Percentiles rank a stretch among this genome's conserved stretches.
phyloP scores from a whole-genome alignment of 148 eudicot species.

The Camellia sinensis region DNA sequence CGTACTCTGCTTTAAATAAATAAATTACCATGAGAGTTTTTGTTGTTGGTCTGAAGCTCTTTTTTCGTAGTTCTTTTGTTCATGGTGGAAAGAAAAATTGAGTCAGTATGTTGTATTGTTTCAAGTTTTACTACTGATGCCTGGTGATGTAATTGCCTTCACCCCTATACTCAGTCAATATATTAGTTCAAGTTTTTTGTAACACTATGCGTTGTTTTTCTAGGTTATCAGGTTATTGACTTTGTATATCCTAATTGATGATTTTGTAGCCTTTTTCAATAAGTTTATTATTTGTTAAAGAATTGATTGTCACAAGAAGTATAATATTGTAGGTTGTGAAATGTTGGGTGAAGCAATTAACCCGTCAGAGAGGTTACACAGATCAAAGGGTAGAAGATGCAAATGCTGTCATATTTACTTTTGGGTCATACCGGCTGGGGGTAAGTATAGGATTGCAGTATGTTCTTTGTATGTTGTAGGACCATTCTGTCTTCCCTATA shows the following conservation, averaged over 20 bases:
- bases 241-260: background rate
- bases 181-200: background rate
- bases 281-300: background rate
- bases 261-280: background rate
- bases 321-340: constrained; percentile 32
- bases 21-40: background rate
- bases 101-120: background rate
- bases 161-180: background rate
- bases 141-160: background rate
- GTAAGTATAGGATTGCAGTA: constrained; percentile 26
- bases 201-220: background rate
- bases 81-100: background rate
- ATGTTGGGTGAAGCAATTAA: constrained; percentile 44
- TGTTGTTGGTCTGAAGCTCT: background rate
- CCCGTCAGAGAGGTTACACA: constrained; percentile 41
- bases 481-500: background rate
- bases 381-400: constrained; percentile 51
- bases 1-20: background rate
- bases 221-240: background rate
- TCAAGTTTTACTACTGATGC: background rate
- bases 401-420: constrained; percentile 43
- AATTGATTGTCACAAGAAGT: constrained; percentile 1
- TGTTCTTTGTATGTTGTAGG: background rate
- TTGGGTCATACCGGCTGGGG: constrained; percentile 48
- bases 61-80: background rate